Conservation (phyloP, 768 basidiomycete genomes). For the Termitomyces sp. region DNA sequence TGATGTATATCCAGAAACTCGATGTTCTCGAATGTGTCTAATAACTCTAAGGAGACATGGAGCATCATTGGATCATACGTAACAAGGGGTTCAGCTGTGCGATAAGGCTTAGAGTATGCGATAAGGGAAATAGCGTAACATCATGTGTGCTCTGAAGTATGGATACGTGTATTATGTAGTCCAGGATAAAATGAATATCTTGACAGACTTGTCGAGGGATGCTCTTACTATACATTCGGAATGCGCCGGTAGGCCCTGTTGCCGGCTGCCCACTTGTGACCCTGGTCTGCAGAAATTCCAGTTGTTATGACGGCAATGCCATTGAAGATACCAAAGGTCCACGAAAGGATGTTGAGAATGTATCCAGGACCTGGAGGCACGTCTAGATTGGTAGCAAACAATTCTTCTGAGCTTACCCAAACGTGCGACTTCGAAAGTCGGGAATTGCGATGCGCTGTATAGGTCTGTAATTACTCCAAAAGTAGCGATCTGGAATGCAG, state of each 20-base stretch:
- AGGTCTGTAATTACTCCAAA: slow-evolving; percentile 62
- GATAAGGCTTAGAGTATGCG: background rate
- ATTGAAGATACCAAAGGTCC: slow-evolving; percentile 51
- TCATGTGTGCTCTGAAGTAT: background rate
- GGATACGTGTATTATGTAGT: background rate
- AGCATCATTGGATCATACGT: background rate
- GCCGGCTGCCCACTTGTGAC: slow-evolving; percentile 72
- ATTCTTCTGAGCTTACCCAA: slow-evolving; percentile 40
- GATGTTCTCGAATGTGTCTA: background rate
- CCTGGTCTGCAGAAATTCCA: slow-evolving; percentile 55
- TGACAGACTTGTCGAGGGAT: background rate
- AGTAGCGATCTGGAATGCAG: slow-evolving; percentile 51
- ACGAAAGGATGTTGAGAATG: slow-evolving; percentile 52
- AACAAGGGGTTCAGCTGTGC: background rate
- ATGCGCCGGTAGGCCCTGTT: slow-evolving; percentile 57
- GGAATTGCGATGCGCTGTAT: slow-evolving; percentile 39
- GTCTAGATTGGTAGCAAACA: background rate
- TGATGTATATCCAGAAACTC: background rate
- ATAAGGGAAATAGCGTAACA: background rate
- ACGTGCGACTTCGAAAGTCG: slow-evolving; percentile 50
- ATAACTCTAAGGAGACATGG: background rate
- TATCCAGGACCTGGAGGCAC: slow-evolving; percentile 48
- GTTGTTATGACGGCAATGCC: slow-evolving; percentile 51
- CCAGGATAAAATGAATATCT: background rate
- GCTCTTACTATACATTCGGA: background rate